Base-by-base conservation (phyloP, 805 yeast species). In the Candida patagonica region DNA sequence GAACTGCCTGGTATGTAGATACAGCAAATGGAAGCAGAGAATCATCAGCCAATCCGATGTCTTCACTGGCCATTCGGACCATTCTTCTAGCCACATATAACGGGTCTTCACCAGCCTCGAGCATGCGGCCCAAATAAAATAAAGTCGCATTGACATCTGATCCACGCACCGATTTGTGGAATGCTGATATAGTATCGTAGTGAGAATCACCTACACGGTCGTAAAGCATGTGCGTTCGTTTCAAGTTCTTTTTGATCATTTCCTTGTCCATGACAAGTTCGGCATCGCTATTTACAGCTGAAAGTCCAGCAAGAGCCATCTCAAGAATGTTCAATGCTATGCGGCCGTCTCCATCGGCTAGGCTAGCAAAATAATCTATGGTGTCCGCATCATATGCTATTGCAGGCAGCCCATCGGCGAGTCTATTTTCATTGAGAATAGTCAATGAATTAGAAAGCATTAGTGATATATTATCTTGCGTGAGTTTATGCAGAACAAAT, bases 61-160 rank as follows among this genome's bases (percentile, higher is more conserved):
- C 99, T 56, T 92, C 99, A 54, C 92, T 80, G 0, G 98, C 97
- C 16, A 92, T 92, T 3, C 96, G 69, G 4, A 92, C 79, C 94
- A 92, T 82, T 48, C 98, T 65, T 31, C 99, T 67, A 0, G 92
- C 87, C 9, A 92, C 77, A 52, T 81, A 92, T 19, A 86, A 60
- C 0, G 96, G 96, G 53, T 84, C 94, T 56, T 94, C 98, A 0
- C 98, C 98, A 2, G 95, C 94, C 47, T 75, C 71, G 1, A 92
- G 66, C 98, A 92, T 92, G 35, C 87, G 69, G 0, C 79, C 89
- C 16, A 92, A 62, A 54, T 92, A 92, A 57, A 78, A 88, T 44
- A 92, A 62, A 0, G 97, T 79, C 0, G 96, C 97, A 62, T 92
- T 85, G 0, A 88, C 80, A 52, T 89, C 80, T 0, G 84, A 73